phyloP scores from a whole-genome alignment of 768 basidiomycete genomes.

The Termitomyces sp. region DNA sequence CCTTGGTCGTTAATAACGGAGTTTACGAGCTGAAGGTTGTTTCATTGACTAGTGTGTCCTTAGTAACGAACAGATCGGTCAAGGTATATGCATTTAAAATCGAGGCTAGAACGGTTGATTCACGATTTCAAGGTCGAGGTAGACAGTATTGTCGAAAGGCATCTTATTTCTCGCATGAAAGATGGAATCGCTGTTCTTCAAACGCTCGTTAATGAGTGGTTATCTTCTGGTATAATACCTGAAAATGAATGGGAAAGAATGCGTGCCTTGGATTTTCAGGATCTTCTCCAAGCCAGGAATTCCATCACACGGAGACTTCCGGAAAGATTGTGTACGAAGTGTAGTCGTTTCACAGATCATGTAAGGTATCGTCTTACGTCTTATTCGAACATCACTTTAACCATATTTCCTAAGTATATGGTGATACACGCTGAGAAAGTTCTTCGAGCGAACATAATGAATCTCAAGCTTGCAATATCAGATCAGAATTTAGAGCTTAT shows the following conservation, averaged over 20 bases:
- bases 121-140: conserved; percentile 52
- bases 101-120: not conserved
- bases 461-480: conserved; percentile 80
- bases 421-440: conserved; percentile 71
- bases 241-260: conserved; percentile 87
- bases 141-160: conserved; percentile 59
- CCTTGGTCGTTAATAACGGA: conserved; percentile 40
- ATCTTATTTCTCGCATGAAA: conserved; percentile 56
- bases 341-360: conserved; percentile 67
- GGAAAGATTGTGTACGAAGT: conserved; percentile 46
- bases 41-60: conserved; percentile 64
- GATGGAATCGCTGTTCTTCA: conserved; percentile 49
- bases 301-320: conserved; percentile 37
- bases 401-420: conserved; percentile 51
- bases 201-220: conserved; percentile 52
- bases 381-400: not conserved
- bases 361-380: conserved; percentile 38
- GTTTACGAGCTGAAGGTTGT: conserved; percentile 66
- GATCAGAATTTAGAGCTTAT: conserved; percentile 96
- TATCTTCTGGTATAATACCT: conserved; percentile 35
- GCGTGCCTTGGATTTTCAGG: conserved; percentile 88
- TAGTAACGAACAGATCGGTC: conserved; percentile 63
- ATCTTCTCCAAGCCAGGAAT: conserved; percentile 58
- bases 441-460: conserved; percentile 66
- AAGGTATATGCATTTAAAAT: conserved; percentile 45